These are phyloP conservation scores for Davidsoniella virescens DNA, from an alignment of 2,329 filamentous ascomycete species.

Conservation along the genomic window DNA sequence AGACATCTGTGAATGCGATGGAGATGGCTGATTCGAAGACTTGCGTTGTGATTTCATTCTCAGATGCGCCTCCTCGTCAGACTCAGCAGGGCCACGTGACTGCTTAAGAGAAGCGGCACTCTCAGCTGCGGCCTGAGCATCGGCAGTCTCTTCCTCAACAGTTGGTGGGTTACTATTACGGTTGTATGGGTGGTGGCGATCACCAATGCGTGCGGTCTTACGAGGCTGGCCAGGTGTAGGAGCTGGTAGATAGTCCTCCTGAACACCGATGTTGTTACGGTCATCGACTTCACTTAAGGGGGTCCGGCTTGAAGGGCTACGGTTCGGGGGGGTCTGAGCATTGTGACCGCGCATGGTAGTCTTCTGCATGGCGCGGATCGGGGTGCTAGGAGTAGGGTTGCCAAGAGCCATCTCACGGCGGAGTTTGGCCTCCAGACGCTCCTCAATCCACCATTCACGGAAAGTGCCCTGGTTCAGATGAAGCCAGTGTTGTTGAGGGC, in stretches of 20 bases:
- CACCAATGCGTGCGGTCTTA: slow-evolving; percentile 59
- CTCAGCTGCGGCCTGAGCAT: slow-evolving; percentile 40
- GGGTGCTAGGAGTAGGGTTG: slow-evolving; percentile 38
- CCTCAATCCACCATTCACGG: slow-evolving; percentile 96
- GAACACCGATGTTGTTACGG: slow-evolving; percentile 45
- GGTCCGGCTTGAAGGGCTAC: slow-evolving; percentile 55
- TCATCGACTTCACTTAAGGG: slow-evolving; percentile 95
- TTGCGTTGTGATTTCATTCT: slow-evolving; percentile 55
- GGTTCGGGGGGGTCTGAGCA: slow-evolving; percentile 74
- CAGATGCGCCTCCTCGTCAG: slow-evolving; percentile 69
- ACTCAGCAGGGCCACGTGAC: slow-evolving; percentile 35
- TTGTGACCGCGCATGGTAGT: slow-evolving; percentile 43
- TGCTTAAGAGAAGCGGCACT: slow-evolving; percentile 43
- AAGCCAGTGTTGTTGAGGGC: slow-evolving; percentile 96
- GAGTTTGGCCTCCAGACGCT: slow-evolving; percentile 57
- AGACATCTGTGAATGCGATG: slow-evolving; percentile 3
- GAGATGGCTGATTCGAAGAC: slow-evolving; percentile 25
- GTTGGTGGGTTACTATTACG: slow-evolving; percentile 33
- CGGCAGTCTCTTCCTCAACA: slow-evolving; percentile 33
- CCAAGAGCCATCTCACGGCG: slow-evolving; percentile 40
- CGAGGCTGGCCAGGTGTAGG: slow-evolving; percentile 91
- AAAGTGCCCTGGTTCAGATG: slow-evolving; percentile 94
- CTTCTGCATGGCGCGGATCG: slow-evolving; percentile 45
- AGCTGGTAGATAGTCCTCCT: slow-evolving; percentile 83
- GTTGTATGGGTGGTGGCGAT: slow-evolving; percentile 59